Conservation (phyloP, 2,329 filamentous ascomycete species). For the Colletotrichum tabaci region DNA sequence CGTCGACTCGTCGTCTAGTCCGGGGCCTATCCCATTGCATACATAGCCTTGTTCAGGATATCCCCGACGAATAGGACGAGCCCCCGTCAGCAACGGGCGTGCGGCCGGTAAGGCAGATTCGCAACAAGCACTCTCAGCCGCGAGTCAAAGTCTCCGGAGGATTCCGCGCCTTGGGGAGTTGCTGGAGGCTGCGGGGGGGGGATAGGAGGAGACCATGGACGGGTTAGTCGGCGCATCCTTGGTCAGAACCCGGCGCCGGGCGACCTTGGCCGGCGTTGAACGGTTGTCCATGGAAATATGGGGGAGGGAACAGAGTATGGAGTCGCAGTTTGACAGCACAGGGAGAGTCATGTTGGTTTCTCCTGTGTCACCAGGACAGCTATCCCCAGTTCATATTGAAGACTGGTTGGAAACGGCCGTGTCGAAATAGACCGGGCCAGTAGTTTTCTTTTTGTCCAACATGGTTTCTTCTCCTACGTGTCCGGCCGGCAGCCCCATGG, state of each 20-base stretch:
- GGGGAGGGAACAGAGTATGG: background rate
- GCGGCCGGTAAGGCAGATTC: slow-evolving; percentile 3
- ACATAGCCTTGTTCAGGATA: background rate
- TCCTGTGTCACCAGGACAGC: slow-evolving; percentile 26
- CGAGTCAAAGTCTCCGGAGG: slow-evolving; percentile 16
- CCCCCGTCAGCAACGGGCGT: slow-evolving; percentile 11
- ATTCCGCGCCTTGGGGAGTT: background rate
- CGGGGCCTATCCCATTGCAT: slow-evolving; percentile 3
- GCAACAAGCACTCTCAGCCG: background rate
- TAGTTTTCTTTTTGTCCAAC: background rate
- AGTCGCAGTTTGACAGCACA: slow-evolving; percentile 29
- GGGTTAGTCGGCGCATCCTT: background rate
- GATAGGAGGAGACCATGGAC: background rate
- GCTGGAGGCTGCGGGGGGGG: slow-evolving; percentile 10
- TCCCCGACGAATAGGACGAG: background rate
- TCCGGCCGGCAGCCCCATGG: background rate
- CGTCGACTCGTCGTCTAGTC: background rate
- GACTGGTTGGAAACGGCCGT: background rate
- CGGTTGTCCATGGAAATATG: background rate
- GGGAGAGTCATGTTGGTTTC: slow-evolving; percentile 33
- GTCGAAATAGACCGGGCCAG: background rate
- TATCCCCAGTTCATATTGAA: slow-evolving; percentile 13
- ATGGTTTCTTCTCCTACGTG: background rate
- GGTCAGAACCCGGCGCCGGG: background rate
- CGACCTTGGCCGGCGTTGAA: slow-evolving; percentile 27